These are phyloP conservation scores for Trichodelitschia bisporula DNA, from an alignment of 495 filamentous ascomycete species.

Conservation along the genomic window DNA sequence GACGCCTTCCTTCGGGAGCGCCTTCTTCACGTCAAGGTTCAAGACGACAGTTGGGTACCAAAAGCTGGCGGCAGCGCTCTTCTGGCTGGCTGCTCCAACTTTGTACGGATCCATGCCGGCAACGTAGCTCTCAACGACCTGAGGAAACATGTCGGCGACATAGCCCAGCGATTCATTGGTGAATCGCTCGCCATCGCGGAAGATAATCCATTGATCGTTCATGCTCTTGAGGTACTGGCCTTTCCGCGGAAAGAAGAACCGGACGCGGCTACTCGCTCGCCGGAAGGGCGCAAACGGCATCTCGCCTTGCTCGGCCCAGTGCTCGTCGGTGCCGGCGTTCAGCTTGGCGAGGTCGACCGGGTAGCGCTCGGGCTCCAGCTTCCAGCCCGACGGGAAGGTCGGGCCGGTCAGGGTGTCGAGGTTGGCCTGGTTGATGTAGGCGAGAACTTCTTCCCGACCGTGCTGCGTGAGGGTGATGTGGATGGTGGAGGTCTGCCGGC, in stretches of 20 bases:
- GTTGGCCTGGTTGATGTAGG: slow-evolving; percentile 44
- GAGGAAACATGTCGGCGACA: slow-evolving; percentile 37
- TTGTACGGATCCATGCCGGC: slow-evolving; percentile 9
- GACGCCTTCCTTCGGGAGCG: slow-evolving; percentile 18
- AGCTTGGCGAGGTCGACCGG: slow-evolving; percentile 21
- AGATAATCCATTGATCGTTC: slow-evolving; percentile 43
- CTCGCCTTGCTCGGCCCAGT: slow-evolving; percentile 17
- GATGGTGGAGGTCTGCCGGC: slow-evolving; percentile 40
- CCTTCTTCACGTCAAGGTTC: slow-evolving; percentile 23
- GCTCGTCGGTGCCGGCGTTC: slow-evolving; percentile 14
- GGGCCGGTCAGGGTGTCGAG: slow-evolving; percentile 32
- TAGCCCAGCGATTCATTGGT: slow-evolving; percentile 26
- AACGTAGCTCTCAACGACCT: slow-evolving; percentile 23
- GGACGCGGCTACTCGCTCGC: slow-evolving; percentile 27
- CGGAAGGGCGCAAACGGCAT: slow-evolving; percentile 24
- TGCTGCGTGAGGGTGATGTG: slow-evolving; percentile 39
- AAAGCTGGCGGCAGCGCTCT: slow-evolving; percentile 15
- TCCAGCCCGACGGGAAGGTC: slow-evolving; percentile 25
- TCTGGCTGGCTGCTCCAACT: slow-evolving; percentile 18
- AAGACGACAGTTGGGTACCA: slow-evolving; percentile 63
- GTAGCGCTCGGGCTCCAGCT: slow-evolving; percentile 17
- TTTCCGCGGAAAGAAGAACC: slow-evolving; percentile 28
- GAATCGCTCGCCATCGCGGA: slow-evolving; percentile 16
- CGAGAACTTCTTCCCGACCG: slow-evolving; percentile 33
- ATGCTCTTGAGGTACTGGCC: slow-evolving; percentile 18